phyloP scores from a whole-genome alignment of 1,139 yeast species.

The Candida tetrigidarum region DNA sequence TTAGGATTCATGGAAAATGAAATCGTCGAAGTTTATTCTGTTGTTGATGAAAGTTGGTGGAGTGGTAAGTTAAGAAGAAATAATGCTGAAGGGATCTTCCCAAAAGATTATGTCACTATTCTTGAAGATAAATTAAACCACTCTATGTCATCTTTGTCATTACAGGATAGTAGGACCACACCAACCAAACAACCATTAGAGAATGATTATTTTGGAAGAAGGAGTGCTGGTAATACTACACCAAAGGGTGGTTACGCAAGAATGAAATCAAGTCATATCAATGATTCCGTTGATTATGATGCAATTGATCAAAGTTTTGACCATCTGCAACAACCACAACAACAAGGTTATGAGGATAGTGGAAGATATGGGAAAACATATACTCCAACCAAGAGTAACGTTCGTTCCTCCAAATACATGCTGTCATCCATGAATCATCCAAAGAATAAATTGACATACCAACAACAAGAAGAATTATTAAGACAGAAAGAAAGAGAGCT shows the following conservation, averaged over 20 bases:
- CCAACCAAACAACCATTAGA: conserved; percentile 20
- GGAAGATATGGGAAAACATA: conserved; percentile 12
- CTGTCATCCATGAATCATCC: conserved; percentile 26
- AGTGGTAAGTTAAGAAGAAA: conserved; percentile 82
- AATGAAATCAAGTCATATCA: conserved; percentile 24
- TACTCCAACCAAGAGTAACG: conserved; percentile 20
- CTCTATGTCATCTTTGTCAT: conserved; percentile 21
- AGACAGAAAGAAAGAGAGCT: conserved; percentile 34
- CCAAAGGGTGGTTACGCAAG: conserved; percentile 19
- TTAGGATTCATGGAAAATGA: conserved; percentile 95
- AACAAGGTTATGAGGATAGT: conserved; percentile 11
- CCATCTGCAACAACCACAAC: conserved; percentile 15
- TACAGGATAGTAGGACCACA: conserved; percentile 19
- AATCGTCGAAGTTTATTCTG: conserved; percentile 75
- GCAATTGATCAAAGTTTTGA: conserved; percentile 33
- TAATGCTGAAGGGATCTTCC: conserved; percentile 84
- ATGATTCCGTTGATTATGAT: conserved; percentile 25
- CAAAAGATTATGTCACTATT: conserved; percentile 80
- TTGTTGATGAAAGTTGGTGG: conserved; percentile 94
- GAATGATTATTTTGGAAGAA: conserved; percentile 13
- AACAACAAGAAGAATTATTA: conserved; percentile 23
- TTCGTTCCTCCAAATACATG: conserved; percentile 23
- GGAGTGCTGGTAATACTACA: conserved; percentile 21
- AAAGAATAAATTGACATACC: conserved; percentile 22
- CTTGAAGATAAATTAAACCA: conserved; percentile 34